Evolutionary conservation across 1,284 basidiomycete genomes (phyloP), one percentile per base, ranked within the genome.

Genomic region (Leccinum subfulvum): DNA sequence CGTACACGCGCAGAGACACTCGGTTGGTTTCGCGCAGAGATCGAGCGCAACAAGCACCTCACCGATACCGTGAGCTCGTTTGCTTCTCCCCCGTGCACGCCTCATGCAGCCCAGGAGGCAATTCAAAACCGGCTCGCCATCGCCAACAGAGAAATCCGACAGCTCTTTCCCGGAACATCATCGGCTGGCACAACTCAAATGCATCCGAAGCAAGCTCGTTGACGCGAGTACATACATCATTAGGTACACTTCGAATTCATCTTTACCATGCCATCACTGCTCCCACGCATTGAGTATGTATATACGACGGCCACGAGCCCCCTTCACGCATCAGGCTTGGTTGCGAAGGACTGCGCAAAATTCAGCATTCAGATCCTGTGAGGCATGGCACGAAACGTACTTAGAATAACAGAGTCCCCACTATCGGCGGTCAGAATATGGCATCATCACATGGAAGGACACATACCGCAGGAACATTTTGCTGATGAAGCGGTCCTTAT

Each of bases 401-500:
- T 91, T 62, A 97, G 83, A 69, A 98, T 96, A 16, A 98, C 95
- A 51, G 95, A 97, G 77, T 97, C 95, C 37, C 95, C 95, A 58
- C 94, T 93, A 71, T 33, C 54, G 37, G 57, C 63, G 54, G 52
- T 64, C 58, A 64, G 62, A 65, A 60, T 16, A 55, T 59, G n/a
- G 64, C 54, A 51, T 33, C 35, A 62, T 60, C 37, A 64, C 62
- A 28, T 57, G 62, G 47, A 53, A 44, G 41, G 39, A 10, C 14
- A 75, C 86, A 61, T 71, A 92, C 92, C 92, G 84, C 64, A 94
- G 76, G 76, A 94, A 95, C 90, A 98, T 97, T 80, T 97, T 99
- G 80, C 95, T 97, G 76, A 99, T 97, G 81, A 99, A 99, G 52
- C 97, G 86, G 80, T 99, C 95, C 80, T 97, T 98, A 83, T 99